A percentile compares a stretch with the other conserved stretches of the same genome.
Evolutionary conservation across 805 yeast genomes (phyloP).

Genomic region (Hermanozyma aechmeae): DNA sequence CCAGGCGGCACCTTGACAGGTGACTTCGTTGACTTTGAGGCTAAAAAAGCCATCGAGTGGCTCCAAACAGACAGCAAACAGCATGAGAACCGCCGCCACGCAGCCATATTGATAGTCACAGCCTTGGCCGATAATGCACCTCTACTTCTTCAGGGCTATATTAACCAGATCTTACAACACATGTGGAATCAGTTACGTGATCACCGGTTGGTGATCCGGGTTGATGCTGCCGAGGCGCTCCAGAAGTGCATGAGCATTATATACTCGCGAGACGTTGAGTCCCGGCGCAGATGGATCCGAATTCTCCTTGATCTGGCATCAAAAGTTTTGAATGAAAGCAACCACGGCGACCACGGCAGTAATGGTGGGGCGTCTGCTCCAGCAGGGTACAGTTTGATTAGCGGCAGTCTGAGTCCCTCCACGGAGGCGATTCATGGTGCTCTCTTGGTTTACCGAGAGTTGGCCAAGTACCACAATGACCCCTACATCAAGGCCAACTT

Average conservation of each 20-base stretch:
- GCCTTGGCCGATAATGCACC: constrained; percentile 86
- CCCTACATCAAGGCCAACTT: constrained; percentile 62
- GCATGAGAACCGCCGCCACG: constrained; percentile 74
- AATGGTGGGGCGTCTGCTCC: constrained; percentile 1
- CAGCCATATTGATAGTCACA: constrained; percentile 74
- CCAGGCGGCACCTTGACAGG: constrained; percentile 88
- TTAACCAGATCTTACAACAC: constrained; percentile 68
- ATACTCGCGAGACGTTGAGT: constrained; percentile 63
- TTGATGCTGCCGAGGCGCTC: constrained; percentile 77
- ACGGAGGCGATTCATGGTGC: constrained; percentile 83
- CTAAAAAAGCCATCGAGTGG: constrained; percentile 85
- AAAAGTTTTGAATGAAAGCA: constrained; percentile 38
- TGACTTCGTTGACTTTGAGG: constrained; percentile 88
- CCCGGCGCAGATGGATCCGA: constrained; percentile 69
- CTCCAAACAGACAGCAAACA: constrained; percentile 72
- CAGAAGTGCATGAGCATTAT: constrained; percentile 72
- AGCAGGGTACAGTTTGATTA: constrained; percentile 4
- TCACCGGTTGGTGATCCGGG: constrained; percentile 60
- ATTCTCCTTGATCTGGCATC: constrained; percentile 62
- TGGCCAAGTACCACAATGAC: constrained; percentile 60
- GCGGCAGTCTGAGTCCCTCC: constrained; percentile 12
- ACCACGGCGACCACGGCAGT: constrained; percentile 3
- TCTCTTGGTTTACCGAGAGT: constrained; percentile 69
- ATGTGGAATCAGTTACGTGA: constrained; percentile 87
- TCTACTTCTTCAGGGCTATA: constrained; percentile 67